Conservation (phyloP, 352 stramenopile genomes). For the Pseudoperonospora humuli region DNA sequence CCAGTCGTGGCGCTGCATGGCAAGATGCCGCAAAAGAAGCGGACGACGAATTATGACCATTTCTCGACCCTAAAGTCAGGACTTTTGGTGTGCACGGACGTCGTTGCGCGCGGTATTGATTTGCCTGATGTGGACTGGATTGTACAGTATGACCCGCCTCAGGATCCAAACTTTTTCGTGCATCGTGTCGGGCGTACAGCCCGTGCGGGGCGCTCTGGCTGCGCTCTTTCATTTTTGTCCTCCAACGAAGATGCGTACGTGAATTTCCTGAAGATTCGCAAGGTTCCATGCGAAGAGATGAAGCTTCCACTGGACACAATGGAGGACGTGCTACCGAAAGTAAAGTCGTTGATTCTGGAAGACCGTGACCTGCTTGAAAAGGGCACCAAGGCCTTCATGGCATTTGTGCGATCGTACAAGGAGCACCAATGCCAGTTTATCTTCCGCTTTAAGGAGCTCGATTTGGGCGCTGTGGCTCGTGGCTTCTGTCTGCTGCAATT, state of each 20-base stretch:
- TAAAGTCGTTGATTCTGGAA: slow-evolving; percentile 84
- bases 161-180: slow-evolving; percentile 98
- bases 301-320: slow-evolving; percentile 50
- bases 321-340: slow-evolving; percentile 80
- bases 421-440: slow-evolving; percentile 98
- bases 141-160: slow-evolving; percentile 96
- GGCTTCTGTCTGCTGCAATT: slow-evolving; percentile 80
- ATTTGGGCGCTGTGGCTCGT: slow-evolving; percentile 88
- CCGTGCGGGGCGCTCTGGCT: slow-evolving; percentile 89
- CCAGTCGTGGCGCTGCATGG: slow-evolving; percentile 85
- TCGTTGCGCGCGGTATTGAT: slow-evolving; percentile 97
- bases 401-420: slow-evolving; percentile 98
- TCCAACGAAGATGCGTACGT: slow-evolving; percentile 96
- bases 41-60: slow-evolving; percentile 67
- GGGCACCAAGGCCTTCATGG: slow-evolving; percentile 97
- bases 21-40: slow-evolving; percentile 91
- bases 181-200: slow-evolving; percentile 97
- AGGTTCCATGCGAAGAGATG: slow-evolving; percentile 88
- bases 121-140: slow-evolving; percentile 98
- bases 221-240: slow-evolving; percentile 93
- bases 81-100: slow-evolving; percentile 97
- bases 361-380: slow-evolving; percentile 98
- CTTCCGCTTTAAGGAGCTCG: slow-evolving; percentile 96
- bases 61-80: slow-evolving; percentile 54
- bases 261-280: slow-evolving; percentile 93